Evolutionary conservation across 352 stramenopile species (phyloP).

Genomic region (Pythium rishiriense): DNA sequence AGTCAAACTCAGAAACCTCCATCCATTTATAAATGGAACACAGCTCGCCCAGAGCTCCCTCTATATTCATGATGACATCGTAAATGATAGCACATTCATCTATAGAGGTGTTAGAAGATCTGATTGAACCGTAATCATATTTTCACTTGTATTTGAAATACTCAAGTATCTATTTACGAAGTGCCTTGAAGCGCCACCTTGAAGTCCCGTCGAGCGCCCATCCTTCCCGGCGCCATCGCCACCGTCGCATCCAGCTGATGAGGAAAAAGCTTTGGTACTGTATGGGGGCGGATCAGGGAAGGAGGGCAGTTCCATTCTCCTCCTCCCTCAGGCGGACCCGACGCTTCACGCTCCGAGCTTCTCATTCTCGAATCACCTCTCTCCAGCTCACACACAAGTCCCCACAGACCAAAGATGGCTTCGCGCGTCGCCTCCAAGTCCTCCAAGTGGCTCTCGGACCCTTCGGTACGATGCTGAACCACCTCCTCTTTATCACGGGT

Average conservation of each 20-base stretch:
- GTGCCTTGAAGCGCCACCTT: constrained; percentile 20
- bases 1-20: constrained; percentile 9
- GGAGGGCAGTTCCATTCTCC: constrained; percentile 7
- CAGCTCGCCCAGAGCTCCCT: no score
- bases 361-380: constrained; percentile 34
- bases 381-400: not conserved
- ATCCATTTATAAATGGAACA: constrained; percentile 18
- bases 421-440: constrained; percentile 22
- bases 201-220: constrained; percentile 19
- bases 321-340: constrained; percentile 5
- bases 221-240: constrained; percentile 4
- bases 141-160: not conserved
- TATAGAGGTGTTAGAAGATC: not conserved
- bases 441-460: constrained; percentile 28
- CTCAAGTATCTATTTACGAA: not conserved
- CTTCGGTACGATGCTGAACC: constrained; percentile 18
- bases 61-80: not conserved
- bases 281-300: constrained; percentile 8
- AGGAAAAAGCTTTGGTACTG: constrained; percentile 34
- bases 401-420: constrained; percentile 15
- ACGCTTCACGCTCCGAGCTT: not conserved
- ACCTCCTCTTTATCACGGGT: not conserved
- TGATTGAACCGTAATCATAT: not conserved
- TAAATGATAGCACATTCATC: not conserved
- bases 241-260: constrained; percentile 7